Evolutionary conservation across 805 yeast species (phyloP).

Genomic region (Maudiozyma bulderi): DNA sequence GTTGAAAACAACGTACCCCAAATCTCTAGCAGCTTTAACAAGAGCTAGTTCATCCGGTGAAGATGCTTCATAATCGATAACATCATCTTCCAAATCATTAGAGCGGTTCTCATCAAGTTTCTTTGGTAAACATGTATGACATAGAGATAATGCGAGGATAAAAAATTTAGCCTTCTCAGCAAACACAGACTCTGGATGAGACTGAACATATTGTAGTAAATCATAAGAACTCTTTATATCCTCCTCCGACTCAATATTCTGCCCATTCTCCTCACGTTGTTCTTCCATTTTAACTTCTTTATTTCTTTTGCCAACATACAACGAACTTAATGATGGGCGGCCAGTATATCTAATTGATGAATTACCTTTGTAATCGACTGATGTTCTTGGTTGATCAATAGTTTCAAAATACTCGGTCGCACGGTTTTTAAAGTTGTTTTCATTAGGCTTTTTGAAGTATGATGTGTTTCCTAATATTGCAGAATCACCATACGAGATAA

Average conservation of each 20-base stretch:
- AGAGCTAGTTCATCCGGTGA: conserved; percentile 96
- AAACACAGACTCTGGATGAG: conserved; percentile 59
- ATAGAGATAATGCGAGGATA: conserved; percentile 69
- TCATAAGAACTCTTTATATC: conserved; percentile 48
- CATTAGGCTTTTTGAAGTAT: conserved; percentile 7
- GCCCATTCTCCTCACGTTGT: conserved; percentile 13
- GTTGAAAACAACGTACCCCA: conserved; percentile 80
- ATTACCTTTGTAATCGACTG: conserved; percentile 35
- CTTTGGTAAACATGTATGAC: conserved; percentile 85
- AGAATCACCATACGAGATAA: conserved; percentile 17
- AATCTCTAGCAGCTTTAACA: conserved; percentile 87
- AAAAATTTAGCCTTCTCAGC: conserved; percentile 71
- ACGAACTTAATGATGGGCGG: conserved; percentile 49
- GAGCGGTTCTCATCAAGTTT: conserved; percentile 4
- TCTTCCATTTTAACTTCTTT: neutral
- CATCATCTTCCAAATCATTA: conserved; percentile 29
- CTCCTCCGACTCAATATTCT: neutral
- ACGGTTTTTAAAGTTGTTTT: neutral
- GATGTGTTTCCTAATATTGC: conserved; percentile 10
- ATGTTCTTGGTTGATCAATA: conserved; percentile 16
- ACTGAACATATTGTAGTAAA: conserved; percentile 59
- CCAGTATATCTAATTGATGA: conserved; percentile 37
- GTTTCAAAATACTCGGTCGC: neutral
- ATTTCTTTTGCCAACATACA: conserved; percentile 9
- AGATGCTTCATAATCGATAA: conserved; percentile 78